Evolutionary conservation across 1,284 basidiomycete genomes (phyloP).

Genomic region (Austroboletus rostrupii): DNA sequence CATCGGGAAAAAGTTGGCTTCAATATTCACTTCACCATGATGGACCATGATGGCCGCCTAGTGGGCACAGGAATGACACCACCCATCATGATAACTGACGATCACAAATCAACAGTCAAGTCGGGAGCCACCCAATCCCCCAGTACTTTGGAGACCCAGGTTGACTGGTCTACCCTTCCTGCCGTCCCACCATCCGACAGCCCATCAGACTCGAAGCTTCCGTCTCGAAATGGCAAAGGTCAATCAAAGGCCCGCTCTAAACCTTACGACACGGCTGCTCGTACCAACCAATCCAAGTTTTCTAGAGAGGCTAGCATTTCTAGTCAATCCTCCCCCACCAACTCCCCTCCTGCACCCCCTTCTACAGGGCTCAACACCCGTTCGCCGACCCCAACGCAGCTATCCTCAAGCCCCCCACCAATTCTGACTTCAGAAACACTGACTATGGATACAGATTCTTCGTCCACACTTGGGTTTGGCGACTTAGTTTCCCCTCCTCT

Average conservation of each 20-base stretch:
- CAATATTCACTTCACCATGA: slow-evolving; percentile 87
- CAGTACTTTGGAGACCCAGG: slow-evolving; percentile 31
- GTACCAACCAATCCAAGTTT: slow-evolving; percentile 35
- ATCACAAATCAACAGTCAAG: slow-evolving; percentile 81
- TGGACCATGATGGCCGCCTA: slow-evolving; percentile 75
- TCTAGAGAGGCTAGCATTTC: slow-evolving; percentile 51
- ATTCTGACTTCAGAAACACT: slow-evolving; percentile 8
- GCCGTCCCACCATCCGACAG: slow-evolving; percentile 27
- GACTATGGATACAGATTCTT: slow-evolving; percentile 8
- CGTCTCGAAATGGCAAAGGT: slow-evolving; percentile 33
- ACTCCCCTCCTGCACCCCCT: slow-evolving; percentile 33
- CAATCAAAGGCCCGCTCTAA: slow-evolving; percentile 46
- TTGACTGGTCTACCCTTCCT: slow-evolving; percentile 43
- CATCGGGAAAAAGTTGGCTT: slow-evolving; percentile 98
- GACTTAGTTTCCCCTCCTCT: slow-evolving; percentile 13
- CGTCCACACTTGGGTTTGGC: slow-evolving; percentile 6
- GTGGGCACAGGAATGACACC: slow-evolving; percentile 83
- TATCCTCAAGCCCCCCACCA: slow-evolving; percentile 11
- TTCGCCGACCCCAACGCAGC: slow-evolving; percentile 44
- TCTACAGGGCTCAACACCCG: slow-evolving; percentile 42
- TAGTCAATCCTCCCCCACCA: slow-evolving; percentile 48
- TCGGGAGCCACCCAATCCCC: slow-evolving; percentile 21
- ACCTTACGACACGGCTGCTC: slow-evolving; percentile 52
- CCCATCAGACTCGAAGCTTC: slow-evolving; percentile 40
- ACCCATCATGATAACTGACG: slow-evolving; percentile 99